Base-by-base conservation (phyloP, 371 early-diverging fungal genomes). In the Mortierella sp. region DNA sequence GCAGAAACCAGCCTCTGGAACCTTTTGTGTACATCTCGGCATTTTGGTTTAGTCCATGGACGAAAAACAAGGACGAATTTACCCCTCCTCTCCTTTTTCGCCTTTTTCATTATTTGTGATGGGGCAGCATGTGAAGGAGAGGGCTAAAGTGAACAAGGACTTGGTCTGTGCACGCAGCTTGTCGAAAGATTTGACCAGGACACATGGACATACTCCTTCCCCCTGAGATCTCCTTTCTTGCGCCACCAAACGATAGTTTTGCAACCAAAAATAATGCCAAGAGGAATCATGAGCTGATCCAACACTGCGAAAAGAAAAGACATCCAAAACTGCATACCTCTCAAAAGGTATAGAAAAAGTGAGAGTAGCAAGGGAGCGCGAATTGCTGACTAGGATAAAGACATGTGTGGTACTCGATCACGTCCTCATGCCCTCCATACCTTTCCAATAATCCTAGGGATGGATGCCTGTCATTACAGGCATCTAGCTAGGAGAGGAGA, bases 51-150 rank as follows among this genome's bases (percentile, higher is more conserved):
- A 60, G 21, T 47, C 44, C 31, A 16, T 34, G 19, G 34, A 8
- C 60, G 7, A 0, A 31, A 13, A 60, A 19, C 63, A 34, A 31
- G 34, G 34, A 19, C 19, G 31, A 63, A 63, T n/a, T n/a, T n/a
- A n/a, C n/a, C 13, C 48, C 14, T 55, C 10, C 57, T 10, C 57
- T 26, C 10, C 57, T 16, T n/a, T 38, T 7, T 42, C 44, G 45
- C 54, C 26, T 21, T 24, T 31, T 31, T 45, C 28, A 38, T 47
- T 4, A 52, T 57, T 76, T 72, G 38, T 68, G 72, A n/a, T 82
- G 82, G 82, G 82, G 82, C 82, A 82, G 16, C 82, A 82, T 82
- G 82, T 82, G 82, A 82, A 78, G 38, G 63, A 31, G 82, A 63
- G 60, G 48, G 45, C 28, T 83, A 83, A 83, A 83, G 83, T 83